A percentile compares a stretch with the other conserved stretches of the same genome.
Evolutionary conservation across 148 eudicot genomes (phyloP).

Genomic region (Pharnaceum exiguum): DNA sequence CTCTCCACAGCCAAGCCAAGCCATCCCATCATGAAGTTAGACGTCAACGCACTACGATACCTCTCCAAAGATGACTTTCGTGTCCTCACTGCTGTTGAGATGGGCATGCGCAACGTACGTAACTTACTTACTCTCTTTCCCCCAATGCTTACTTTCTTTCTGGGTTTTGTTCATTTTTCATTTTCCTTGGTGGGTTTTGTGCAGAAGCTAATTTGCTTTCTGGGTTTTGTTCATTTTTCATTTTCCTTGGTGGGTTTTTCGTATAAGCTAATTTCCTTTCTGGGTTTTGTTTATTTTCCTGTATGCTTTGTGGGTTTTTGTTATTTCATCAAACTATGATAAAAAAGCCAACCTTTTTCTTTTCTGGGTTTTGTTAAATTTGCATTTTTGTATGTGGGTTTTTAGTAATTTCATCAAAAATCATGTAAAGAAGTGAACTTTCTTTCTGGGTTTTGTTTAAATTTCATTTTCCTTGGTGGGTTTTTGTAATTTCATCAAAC

Average conservation of each 20-base stretch:
- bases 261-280: not conserved
- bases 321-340: no score
- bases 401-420: no score
- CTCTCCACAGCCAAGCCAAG: no score
- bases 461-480: no score
- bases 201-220: no score
- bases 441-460: not conserved
- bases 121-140: not conserved
- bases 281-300: no score
- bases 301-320: no score
- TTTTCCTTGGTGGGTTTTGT: no score
- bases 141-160: no score
- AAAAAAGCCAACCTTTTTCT: no score
- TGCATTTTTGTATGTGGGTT: not conserved
- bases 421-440: not conserved
- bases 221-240: not conserved
- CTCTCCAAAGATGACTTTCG: slow-evolving; percentile 93
- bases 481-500: no score
- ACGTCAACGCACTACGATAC: slow-evolving; percentile 71
- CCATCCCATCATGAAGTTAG: slow-evolving; percentile 96
- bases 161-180: no score
- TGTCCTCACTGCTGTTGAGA: slow-evolving; percentile 92
- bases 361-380: not conserved
- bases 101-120: slow-evolving; percentile 91
- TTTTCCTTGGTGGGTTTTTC: not conserved